phyloP scores from a whole-genome alignment of 2,329 filamentous ascomycete species.

The Pseudogymnoascus verrucosus region DNA sequence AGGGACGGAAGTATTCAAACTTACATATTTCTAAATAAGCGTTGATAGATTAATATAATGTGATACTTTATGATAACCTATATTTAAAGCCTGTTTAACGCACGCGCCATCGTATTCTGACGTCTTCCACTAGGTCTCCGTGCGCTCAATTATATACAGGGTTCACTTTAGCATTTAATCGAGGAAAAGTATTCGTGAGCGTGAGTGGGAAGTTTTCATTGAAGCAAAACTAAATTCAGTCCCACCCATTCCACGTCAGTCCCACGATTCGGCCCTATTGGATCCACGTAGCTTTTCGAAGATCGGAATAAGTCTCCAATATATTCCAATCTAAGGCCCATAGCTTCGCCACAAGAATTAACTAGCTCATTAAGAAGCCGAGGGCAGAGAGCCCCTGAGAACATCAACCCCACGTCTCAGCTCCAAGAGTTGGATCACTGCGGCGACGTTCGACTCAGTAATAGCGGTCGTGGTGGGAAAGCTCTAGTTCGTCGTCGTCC shows the following conservation, averaged over 20 bases:
- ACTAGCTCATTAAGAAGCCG: neutral
- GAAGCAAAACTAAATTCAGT: neutral
- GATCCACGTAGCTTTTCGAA: neutral
- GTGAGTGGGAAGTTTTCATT: neutral
- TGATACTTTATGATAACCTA: neutral
- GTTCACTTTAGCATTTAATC: neutral
- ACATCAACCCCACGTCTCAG: neutral
- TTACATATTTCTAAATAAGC: neutral
- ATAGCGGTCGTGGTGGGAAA: neutral
- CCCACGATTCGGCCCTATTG: neutral
- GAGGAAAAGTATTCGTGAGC: neutral
- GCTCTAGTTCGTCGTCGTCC: constrained; percentile 68
- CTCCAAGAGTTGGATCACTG: neutral
- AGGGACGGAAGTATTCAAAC: neutral
- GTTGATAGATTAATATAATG: neutral
- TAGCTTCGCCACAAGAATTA: neutral
- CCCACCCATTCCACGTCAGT: neutral
- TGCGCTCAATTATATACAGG: neutral
- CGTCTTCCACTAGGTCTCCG: neutral
- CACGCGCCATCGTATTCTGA: neutral
- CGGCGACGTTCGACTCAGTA: neutral
- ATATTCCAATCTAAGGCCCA: neutral
- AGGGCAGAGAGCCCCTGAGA: neutral
- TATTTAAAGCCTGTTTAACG: neutral
- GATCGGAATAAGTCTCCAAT: neutral